These are phyloP conservation scores for Exobasidium rhododendri DNA, from an alignment of 1,284 basidiomycete genomes.

Conservation along the genomic window DNA sequence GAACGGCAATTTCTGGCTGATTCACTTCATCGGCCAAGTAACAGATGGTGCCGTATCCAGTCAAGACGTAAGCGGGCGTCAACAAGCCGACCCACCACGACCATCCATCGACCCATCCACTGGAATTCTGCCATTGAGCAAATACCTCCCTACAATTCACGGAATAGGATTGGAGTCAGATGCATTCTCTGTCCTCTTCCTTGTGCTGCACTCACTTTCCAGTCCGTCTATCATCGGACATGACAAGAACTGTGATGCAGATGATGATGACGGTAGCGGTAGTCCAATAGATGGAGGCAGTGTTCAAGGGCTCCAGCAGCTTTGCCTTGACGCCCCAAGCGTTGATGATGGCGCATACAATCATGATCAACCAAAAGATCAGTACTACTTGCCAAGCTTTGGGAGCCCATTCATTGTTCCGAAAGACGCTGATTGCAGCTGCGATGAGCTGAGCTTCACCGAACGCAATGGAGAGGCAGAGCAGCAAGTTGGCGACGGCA, in stretches of 20 bases:
- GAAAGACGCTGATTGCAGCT: constrained; percentile 57
- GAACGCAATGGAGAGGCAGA: constrained; percentile 58
- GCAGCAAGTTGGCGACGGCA: constrained; percentile 59
- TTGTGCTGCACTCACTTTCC: constrained; percentile 22
- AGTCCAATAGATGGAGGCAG: constrained; percentile 58
- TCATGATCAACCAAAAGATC: constrained; percentile 57
- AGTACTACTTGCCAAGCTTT: constrained; percentile 51
- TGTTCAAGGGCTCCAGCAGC: constrained; percentile 50
- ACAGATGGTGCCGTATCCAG: constrained; percentile 56
- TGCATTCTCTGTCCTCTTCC: too few relatives aligned
- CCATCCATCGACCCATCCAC: constrained; percentile 47
- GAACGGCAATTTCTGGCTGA: constrained; percentile 43
- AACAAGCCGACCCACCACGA: constrained; percentile 57
- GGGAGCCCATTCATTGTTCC: constrained; percentile 40
- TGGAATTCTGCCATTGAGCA: constrained; percentile 55
- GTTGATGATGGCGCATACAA: constrained; percentile 55
- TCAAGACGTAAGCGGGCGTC: constrained; percentile 50
- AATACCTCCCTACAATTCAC: constrained; percentile 48
- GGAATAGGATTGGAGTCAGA: too few relatives aligned
- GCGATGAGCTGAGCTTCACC: constrained; percentile 59
- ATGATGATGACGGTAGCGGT: constrained; percentile 57
- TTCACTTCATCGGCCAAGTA: constrained; percentile 56
- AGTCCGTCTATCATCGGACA: constrained; percentile 54
- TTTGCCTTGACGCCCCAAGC: constrained; percentile 37
- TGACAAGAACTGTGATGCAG: constrained; percentile 57